Evolutionary conservation across 257 asterid genomes (phyloP), one percentile per base, ranked within the genome.

Genomic region (Asclepias syriaca): DNA sequence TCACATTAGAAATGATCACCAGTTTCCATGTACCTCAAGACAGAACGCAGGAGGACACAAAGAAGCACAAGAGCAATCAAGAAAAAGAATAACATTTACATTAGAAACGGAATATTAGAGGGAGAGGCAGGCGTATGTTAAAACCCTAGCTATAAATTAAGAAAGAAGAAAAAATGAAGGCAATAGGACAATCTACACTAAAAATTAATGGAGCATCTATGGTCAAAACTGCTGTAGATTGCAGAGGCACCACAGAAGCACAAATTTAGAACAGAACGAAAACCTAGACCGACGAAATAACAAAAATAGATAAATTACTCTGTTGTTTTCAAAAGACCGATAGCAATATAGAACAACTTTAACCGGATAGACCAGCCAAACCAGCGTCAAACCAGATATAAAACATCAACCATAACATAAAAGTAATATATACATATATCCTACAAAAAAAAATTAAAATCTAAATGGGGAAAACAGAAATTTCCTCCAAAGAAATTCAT

Each of bases 251-350:
- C 39, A 11, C 37, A 70, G 57, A 19, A 70, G 39, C 22, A 54
- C 19, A 10, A 21, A 8, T 46, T 11, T 59, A 49, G 2, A 14
- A 61, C 16, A 7, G n/a, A 29, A 11, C 14, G 12, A 74, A 74
- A 68, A 72, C 69, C 73, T 74, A 58, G 66, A 54, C 40, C 67
- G 12, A 21, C 13, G 57, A 74, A 64, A 15, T 13, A 66, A 45
- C 14, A 1, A 74, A 55, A 22, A 66, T 6, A 8, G 15, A 19
- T 29, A 1, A 12, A 32, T 7, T 5, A 50, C 3, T 50, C 16
- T 3, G 19, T 50, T 51, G 34, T 29, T 16, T n/a, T 19, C 3
- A 9, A 18, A 3, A 18, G 32, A 15, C 34, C 40, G 8, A 59
- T 21, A 71, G 18, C 1, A 43, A 43, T 59, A 29, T 5, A 68